A percentile compares a stretch with the other conserved stretches of the same genome.
Evolutionary conservation across 768 basidiomycete genomes (phyloP).

Genomic region (Hysterangium stoloniferum): DNA sequence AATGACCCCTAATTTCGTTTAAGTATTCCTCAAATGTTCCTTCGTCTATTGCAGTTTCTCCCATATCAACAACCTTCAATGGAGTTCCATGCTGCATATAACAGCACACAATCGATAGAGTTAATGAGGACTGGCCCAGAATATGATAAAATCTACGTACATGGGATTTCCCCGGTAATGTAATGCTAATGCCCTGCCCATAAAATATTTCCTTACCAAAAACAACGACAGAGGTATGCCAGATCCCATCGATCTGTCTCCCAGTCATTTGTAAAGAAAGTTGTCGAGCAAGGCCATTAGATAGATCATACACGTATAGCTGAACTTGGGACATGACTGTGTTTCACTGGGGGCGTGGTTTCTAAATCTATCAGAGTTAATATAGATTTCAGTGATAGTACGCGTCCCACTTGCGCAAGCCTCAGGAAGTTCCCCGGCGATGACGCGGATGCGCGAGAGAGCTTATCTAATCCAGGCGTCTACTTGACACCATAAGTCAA

Average conservation of each 20-base stretch:
- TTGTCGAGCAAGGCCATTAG: constrained; percentile 73
- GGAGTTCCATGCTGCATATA: constrained; percentile 65
- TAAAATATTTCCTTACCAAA: constrained; percentile 86
- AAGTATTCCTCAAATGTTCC: constrained; percentile 85
- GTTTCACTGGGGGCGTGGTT: not conserved
- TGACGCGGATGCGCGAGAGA: not conserved
- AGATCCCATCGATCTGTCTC: constrained; percentile 87
- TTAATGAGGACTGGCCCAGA: too few relatives aligned
- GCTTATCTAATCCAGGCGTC: not conserved
- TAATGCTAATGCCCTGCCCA: constrained; percentile 74
- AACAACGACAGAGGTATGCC: constrained; percentile 92
- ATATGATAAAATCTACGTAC: constrained; percentile 38
- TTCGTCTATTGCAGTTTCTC: constrained; percentile 73
- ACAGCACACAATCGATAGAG: too few relatives aligned
- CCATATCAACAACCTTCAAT: constrained; percentile 62
- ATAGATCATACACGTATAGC: constrained; percentile 89
- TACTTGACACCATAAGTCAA: not conserved
- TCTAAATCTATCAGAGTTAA: not conserved
- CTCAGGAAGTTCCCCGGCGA: not conserved
- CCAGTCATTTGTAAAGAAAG: constrained; percentile 79
- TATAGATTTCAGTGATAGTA: not conserved
- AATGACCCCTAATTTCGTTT: constrained; percentile 62
- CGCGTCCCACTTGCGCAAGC: constrained; percentile 1
- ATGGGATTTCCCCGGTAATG: constrained; percentile 73
- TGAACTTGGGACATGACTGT: constrained; percentile 39